Base-by-base conservation (phyloP, 768 basidiomycete genomes). In the Dictyophora rubrovolvata region DNA sequence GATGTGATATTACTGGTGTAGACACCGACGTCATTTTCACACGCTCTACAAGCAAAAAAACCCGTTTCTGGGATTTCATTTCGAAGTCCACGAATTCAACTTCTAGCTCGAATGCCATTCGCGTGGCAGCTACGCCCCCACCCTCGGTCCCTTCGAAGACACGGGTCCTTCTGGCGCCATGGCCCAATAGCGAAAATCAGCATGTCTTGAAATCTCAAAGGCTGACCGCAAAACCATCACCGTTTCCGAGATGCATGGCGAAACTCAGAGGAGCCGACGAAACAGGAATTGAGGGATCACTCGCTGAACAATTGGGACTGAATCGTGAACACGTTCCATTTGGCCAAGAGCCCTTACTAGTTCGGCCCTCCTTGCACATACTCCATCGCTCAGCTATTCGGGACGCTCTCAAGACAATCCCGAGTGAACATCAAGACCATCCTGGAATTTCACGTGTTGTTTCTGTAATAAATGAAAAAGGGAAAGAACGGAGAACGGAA, bases 131-230 rank as follows among this genome's bases (percentile, higher is more conserved):
- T 42, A 9, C 42, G 10, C 11, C 42, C n/a, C 42, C 12, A 12
- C 10, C 12, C n/a, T 42, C 42, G n/a, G n/a, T 42, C 10, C 42
- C n/a, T n/a, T 42, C n/a, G 42, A 42, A 42, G n/a, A n/a, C 42
- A 42, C 42, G 42, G 20, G 20, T 9, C 49, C 34, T 52, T 22
- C 23, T 61, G 17, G 73, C 71, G 0, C 79, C 80, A 20, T 79
- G 77, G 65, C 87, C 86, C 33, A 71, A 72, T 63, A 64, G 64
- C 50, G 69, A 72, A 21, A 73, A 71, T 16, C 85, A 86, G 65
- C 87, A 88, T 70, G 75, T 85, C 62, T 81, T 77, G 63, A 85
- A 84, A 36, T 68, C 72, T 17, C 84, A 86, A 65, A 76, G 69
- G n/a, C 35, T 12, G 20, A 21, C 11, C 17, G 54, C 23, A 1